Percentiles rank a stretch among this genome's conserved stretches.
Conservation (phyloP, 2,329 filamentous ascomycete genomes). For the Tolypocladium album region DNA sequence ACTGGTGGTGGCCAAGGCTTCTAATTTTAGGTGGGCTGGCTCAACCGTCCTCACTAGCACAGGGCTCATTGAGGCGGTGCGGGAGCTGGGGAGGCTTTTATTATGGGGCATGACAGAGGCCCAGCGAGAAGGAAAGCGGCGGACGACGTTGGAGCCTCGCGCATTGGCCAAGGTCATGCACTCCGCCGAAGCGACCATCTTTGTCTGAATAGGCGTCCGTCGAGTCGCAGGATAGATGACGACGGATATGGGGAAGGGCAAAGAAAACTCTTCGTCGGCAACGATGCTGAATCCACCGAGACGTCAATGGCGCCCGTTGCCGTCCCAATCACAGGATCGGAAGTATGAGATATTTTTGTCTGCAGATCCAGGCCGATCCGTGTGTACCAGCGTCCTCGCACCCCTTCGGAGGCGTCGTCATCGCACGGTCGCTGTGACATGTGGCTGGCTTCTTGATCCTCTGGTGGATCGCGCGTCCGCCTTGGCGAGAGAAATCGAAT, state of each 20-base stretch:
- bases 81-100: not conserved
- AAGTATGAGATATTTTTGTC: not conserved
- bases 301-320: not conserved
- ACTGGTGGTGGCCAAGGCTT: not conserved
- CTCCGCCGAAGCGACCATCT: not conserved
- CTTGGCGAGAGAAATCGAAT: not conserved
- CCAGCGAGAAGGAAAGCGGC: not conserved
- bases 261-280: not conserved
- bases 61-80: not conserved
- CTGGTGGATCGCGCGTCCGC: not conserved
- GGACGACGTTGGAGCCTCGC: not conserved
- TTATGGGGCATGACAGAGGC: not conserved
- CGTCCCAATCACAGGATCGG: not conserved
- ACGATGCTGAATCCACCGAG: not conserved
- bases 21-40: not conserved
- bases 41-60: not conserved
- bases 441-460: not conserved
- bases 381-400: not conserved
- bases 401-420: conserved; percentile 1
- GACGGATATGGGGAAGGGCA: too few relatives aligned
- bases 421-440: not conserved
- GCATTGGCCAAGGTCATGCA: not conserved
- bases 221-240: not conserved
- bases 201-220: not conserved
- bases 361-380: not conserved